These are phyloP conservation scores for Chrysochromulina parva DNA, from an alignment of 78 protist species.

Conservation along the genomic window DNA sequence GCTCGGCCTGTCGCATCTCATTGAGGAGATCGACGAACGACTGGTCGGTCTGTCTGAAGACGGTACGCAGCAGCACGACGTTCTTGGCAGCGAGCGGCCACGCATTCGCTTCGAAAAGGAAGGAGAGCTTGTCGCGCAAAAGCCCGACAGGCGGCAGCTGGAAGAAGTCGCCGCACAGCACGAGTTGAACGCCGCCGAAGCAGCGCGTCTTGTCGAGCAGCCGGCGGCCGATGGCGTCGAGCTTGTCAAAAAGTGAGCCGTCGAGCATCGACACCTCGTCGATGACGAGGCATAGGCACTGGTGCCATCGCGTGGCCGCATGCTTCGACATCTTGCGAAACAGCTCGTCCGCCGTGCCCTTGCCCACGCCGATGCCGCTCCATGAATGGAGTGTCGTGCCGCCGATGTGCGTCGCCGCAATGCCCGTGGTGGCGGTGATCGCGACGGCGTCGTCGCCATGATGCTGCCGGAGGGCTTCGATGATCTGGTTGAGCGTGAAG, in stretches of 20 bases:
- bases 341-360: not conserved
- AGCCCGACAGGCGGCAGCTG: slow-evolving; percentile 55
- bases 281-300: not conserved
- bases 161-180: slow-evolving; percentile 81
- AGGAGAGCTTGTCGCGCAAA: not conserved
- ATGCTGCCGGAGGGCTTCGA: too few relatives aligned
- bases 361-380: too few relatives aligned
- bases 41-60: slow-evolving; percentile 7
- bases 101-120: not conserved
- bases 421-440: not conserved
- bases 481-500: too few relatives aligned
- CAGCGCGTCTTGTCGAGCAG: not conserved
- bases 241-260: not conserved
- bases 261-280: slow-evolving; percentile 58
- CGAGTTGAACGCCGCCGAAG: slow-evolving; percentile 86
- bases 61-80: not conserved
- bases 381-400: not conserved
- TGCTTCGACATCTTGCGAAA: not conserved
- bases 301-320: not conserved
- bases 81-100: not conserved
- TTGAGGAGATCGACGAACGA: not conserved
- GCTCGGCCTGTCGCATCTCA: slow-evolving; percentile 4
- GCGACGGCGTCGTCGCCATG: not conserved
- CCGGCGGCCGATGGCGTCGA: not conserved
- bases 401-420: slow-evolving; percentile 10